These are phyloP conservation scores for Fusarium nodosum DNA, from an alignment of 2,329 filamentous ascomycete species.

Conservation along the genomic window DNA sequence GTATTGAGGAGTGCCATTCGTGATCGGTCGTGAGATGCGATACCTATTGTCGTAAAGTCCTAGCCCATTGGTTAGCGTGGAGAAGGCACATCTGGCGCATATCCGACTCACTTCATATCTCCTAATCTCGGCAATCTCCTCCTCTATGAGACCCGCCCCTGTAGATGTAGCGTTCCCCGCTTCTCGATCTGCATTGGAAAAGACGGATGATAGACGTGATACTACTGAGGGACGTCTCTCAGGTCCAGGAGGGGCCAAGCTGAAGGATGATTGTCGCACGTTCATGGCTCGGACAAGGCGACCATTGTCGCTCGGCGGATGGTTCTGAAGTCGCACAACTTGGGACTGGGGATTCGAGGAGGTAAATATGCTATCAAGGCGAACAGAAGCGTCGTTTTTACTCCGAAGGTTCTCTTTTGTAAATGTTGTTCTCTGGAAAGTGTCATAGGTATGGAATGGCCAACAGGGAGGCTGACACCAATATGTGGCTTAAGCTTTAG, in stretches of 20 bases:
- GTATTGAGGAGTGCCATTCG: constrained; percentile 49
- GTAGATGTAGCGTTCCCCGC: constrained; percentile 63
- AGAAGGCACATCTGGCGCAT: constrained; percentile 47
- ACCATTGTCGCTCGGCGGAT: constrained; percentile 56
- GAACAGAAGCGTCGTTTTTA: constrained; percentile 3
- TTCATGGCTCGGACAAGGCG: constrained; percentile 60
- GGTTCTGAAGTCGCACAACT: constrained; percentile 11
- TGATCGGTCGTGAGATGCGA: constrained; percentile 27
- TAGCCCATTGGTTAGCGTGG: constrained; percentile 43
- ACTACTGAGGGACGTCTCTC: constrained; percentile 68
- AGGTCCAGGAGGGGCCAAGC: constrained; percentile 53
- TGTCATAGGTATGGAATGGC: constrained; percentile 29
- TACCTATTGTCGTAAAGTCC: constrained; percentile 96
- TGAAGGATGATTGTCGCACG: constrained; percentile 67
- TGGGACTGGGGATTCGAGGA: neutral
- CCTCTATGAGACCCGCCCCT: constrained; percentile 81
- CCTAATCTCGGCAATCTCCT: constrained; percentile 98
- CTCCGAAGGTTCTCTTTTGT: constrained; percentile 3
- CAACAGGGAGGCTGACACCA: constrained; percentile 31
- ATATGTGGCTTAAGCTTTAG: constrained; percentile 47
- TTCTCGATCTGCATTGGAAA: constrained; percentile 74
- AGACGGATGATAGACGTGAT: constrained; percentile 76
- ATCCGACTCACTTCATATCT: constrained; percentile 79
- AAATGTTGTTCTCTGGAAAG: constrained; percentile 22
- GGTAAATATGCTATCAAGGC: neutral